Evolutionary conservation across 345 rosid genomes (phyloP).

Genomic region (Triadica sebifera): DNA sequence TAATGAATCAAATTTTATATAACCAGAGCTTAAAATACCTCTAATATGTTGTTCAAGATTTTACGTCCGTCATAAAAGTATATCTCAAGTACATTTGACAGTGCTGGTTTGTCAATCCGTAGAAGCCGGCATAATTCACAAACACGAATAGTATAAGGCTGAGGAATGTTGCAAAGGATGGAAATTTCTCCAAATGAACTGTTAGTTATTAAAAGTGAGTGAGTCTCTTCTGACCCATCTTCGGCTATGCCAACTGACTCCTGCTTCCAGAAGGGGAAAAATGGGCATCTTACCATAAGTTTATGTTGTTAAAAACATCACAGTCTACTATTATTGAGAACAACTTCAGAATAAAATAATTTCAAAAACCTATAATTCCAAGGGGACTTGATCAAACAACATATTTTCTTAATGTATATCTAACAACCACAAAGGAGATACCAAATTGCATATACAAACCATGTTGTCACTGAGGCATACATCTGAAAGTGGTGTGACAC

Average conservation of each 20-base stretch:
- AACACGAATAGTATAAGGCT: conserved; percentile 81
- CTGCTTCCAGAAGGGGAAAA: conserved; percentile 29
- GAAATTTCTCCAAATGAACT: conserved; percentile 87
- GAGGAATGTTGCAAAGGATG: conserved; percentile 90
- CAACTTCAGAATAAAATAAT: background rate
- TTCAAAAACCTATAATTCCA: background rate
- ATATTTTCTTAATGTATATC: background rate
- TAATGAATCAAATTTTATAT: background rate
- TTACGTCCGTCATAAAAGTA: conserved; percentile 86
- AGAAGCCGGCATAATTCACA: conserved; percentile 71
- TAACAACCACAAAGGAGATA: background rate
- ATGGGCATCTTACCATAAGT: background rate
- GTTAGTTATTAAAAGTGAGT: conserved; percentile 53
- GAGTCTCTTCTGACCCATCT: conserved; percentile 76
- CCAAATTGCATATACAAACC: background rate
- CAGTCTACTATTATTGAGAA: background rate
- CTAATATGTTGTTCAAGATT: conserved; percentile 72
- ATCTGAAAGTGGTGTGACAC: background rate
- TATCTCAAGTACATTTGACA: conserved; percentile 77
- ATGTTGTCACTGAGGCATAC: background rate
- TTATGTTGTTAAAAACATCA: conserved; percentile 3
- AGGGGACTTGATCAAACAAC: background rate
- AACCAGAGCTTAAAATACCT: conserved; percentile 40
- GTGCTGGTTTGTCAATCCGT: conserved; percentile 84
- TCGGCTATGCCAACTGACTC: conserved; percentile 64